A percentile compares a stretch with the other conserved stretches of the same genome.
Conservation (phyloP, 164 flowering plant species). For the Santalum album region DNA sequence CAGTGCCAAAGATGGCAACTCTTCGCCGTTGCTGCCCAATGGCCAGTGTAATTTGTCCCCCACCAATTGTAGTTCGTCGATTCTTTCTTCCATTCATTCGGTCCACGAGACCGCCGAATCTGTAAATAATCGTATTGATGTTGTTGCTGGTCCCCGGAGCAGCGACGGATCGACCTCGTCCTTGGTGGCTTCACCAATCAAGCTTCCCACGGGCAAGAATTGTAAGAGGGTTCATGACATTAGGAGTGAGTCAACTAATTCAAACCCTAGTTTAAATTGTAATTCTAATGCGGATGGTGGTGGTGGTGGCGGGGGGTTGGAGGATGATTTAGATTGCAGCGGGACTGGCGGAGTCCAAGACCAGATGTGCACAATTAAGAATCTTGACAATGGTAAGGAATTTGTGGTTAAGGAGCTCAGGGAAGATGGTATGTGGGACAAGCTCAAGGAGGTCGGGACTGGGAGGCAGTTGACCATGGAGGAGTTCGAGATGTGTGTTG, state of each 20-base stretch:
- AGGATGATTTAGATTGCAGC: constrained; percentile 19
- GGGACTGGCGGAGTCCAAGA: constrained; percentile 16
- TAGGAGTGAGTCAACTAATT: constrained; percentile 11
- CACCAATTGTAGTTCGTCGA: constrained; percentile 17
- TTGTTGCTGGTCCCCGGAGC: constrained; percentile 18
- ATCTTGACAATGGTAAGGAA: constrained; percentile 92
- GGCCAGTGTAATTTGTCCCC: constrained; percentile 14
- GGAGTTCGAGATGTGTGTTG: constrained; percentile 88
- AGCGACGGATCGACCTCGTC: constrained; percentile 17
- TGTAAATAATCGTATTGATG: constrained; percentile 22
- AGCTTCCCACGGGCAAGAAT: constrained; percentile 46
- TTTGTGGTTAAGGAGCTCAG: constrained; percentile 86
- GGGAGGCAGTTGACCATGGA: constrained; percentile 89
- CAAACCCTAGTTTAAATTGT: constrained; percentile 7
- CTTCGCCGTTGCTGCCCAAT: not conserved
- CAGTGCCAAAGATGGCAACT: constrained; percentile 17
- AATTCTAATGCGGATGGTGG: constrained; percentile 16
- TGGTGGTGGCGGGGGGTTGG: constrained; percentile 14
- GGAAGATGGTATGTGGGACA: constrained; percentile 84
- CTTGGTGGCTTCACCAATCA: constrained; percentile 27
- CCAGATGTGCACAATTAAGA: constrained; percentile 58
- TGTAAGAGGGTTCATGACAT: constrained; percentile 20
- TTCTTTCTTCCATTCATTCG: constrained; percentile 26
- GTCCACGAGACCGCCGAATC: not conserved
- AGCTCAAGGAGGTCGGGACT: constrained; percentile 79